phyloP scores from a whole-genome alignment of 345 rosid genomes.

The Melastoma malabathricum region DNA sequence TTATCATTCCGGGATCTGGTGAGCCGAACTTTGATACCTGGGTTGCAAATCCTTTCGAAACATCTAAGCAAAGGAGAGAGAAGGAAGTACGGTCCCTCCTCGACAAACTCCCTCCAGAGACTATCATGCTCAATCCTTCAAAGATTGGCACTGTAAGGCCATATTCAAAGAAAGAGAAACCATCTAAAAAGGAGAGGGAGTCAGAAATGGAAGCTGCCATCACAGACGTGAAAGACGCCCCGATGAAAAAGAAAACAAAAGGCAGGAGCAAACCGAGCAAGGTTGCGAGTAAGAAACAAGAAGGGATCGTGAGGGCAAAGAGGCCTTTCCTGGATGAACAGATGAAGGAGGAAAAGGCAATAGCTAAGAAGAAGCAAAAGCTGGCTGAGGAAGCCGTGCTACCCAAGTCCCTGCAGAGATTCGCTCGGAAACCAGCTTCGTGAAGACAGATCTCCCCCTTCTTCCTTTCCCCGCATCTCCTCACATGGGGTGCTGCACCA shows the following conservation, averaged over 20 bases:
- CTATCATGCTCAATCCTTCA: constrained; percentile 80
- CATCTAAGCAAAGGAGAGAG: constrained; percentile 75
- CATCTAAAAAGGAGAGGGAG: constrained; percentile 36
- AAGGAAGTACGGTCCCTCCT: constrained; percentile 74
- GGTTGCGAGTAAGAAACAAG: constrained; percentile 48
- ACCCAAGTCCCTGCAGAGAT: constrained; percentile 49
- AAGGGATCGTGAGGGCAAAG: constrained; percentile 35
- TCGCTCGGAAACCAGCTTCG: constrained; percentile 23
- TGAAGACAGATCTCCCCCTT: neutral
- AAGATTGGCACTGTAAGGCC: constrained; percentile 66
- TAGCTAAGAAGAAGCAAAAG: constrained; percentile 46
- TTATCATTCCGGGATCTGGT: constrained; percentile 83
- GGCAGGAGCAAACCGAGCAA: constrained; percentile 78
- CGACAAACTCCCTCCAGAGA: constrained; percentile 90
- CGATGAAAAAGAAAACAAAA: constrained; percentile 63
- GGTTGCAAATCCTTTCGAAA: constrained; percentile 90
- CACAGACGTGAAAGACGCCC: constrained; percentile 34
- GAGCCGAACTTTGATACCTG: constrained; percentile 90
- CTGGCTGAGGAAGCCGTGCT: constrained; percentile 26
- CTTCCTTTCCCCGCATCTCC: neutral
- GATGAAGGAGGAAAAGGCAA: constrained; percentile 12
- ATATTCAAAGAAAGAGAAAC: constrained; percentile 43
- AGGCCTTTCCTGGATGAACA: constrained; percentile 57
- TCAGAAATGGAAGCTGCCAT: constrained; percentile 60
- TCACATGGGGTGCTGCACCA: too few species aligned